Percentiles rank a stretch among this genome's conserved stretches.
phyloP scores from a whole-genome alignment of 805 yeast genomes.

The Candida nemodendra region DNA sequence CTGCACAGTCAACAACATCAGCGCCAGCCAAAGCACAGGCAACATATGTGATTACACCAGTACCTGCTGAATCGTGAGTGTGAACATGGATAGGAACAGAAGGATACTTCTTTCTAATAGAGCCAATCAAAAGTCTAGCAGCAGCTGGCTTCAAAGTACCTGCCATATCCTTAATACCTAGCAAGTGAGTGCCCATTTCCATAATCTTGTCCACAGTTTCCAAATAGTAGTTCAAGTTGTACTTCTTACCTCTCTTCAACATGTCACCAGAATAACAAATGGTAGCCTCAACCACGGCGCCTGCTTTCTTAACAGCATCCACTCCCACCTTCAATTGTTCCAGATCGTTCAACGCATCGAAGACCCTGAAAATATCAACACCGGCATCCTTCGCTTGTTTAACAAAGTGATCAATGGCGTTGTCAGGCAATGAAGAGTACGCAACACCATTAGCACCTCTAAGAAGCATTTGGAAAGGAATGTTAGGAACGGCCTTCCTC shows the following conservation, averaged over 20 bases:
- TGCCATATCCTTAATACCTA: constrained; percentile 99
- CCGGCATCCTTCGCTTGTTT: constrained; percentile 93
- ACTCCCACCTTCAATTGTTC: constrained; percentile 98
- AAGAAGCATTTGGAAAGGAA: constrained; percentile 98
- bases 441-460: constrained; percentile 99
- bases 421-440: constrained; percentile 95
- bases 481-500: constrained; percentile 91
- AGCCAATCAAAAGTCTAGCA: constrained; percentile 75
- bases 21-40: constrained; percentile 96
- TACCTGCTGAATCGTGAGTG: constrained; percentile 99
- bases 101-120: constrained; percentile 84
- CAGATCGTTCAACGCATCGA: constrained; percentile 94
- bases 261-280: constrained; percentile 98
- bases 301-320: constrained; percentile 96
- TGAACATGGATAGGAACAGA: constrained; percentile 96
- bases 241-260: constrained; percentile 94
- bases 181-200: constrained; percentile 90
- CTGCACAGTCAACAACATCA: constrained; percentile 96
- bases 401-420: constrained; percentile 97
- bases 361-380: constrained; percentile 96
- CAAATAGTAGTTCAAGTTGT: constrained; percentile 87
- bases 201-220: constrained; percentile 80
- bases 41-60: constrained; percentile 96
- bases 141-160: constrained; percentile 97
- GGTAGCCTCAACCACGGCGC: constrained; percentile 98